Evolutionary conservation across 2,329 filamentous ascomycete species (phyloP), one percentile per base, ranked within the genome.

Genomic region (Dactylellina cionopaga): DNA sequence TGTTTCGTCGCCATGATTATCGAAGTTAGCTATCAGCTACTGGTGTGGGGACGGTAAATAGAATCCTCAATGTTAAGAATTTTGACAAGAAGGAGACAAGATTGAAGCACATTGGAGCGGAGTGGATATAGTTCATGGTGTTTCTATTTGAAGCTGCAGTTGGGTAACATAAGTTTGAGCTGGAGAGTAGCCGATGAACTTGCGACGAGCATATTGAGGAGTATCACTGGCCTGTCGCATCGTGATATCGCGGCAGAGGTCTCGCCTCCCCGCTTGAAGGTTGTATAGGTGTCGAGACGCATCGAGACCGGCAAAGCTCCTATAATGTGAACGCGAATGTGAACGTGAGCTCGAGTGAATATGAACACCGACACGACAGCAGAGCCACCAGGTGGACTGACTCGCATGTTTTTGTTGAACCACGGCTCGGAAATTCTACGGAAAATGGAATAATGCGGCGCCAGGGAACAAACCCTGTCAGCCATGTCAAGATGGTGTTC

Each of bases 1-100:
- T 73, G 69, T 17, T 73, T 73, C n/a, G 59, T 73, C 11, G 69
- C 66, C 69, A 73, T 73, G 1, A 15, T 17, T 25, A 44, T 24
- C n/a, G n/a, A n/a, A n/a, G n/a, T n/a, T n/a, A n/a, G n/a, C n/a
- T n/a, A n/a, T n/a, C n/a, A n/a, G n/a, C n/a, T n/a, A n/a, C n/a
- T n/a, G n/a, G n/a, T n/a, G n/a, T n/a, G n/a, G n/a, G n/a, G n/a
- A n/a, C n/a, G n/a, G n/a, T n/a, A n/a, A n/a, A n/a, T n/a, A n/a
- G n/a, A n/a, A n/a, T n/a, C n/a, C n/a, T n/a, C n/a, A 39, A 27
- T 24, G 43, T 41, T 47, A 52, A 59, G 25, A 51, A n/a, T 58
- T 66, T 51, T 15, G 62, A 59, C 41, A 49, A 49, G 41, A 29
- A 9, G 24, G 19, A 24, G 10, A 46, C 9, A 13, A 46, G n/a